Percentiles rank a stretch among this genome's conserved stretches.
Conservation (phyloP, 2,329 filamentous ascomycete genomes). For the Claviceps purpurea region DNA sequence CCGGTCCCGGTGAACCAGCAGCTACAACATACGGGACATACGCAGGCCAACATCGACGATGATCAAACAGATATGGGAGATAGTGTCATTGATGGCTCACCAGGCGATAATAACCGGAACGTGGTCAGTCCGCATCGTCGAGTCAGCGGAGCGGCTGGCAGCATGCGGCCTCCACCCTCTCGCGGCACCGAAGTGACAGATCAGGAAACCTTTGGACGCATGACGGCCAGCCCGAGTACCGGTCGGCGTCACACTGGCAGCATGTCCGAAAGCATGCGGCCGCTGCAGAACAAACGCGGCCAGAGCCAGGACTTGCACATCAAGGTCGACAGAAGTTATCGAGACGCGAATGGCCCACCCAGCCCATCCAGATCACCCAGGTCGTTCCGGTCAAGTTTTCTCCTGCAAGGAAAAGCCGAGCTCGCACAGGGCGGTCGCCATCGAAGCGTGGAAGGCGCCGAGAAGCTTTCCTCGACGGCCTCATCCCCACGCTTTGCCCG, state of each 20-base stretch:
- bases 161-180: slow-evolving; percentile 49
- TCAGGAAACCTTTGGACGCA: slow-evolving; percentile 53
- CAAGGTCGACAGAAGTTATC: slow-evolving; percentile 48
- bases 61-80: slow-evolving; percentile 31
- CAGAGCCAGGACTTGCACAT: slow-evolving; percentile 31
- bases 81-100: slow-evolving; percentile 28
- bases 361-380: slow-evolving; percentile 57
- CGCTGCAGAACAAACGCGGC: slow-evolving; percentile 43
- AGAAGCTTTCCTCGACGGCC: slow-evolving; percentile 70
- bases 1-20: slow-evolving; percentile 28
- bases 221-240: slow-evolving; percentile 58
- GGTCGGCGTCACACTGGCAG: slow-evolving; percentile 46
- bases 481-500: slow-evolving; percentile 56
- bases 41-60: slow-evolving; percentile 21
- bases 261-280: slow-evolving; percentile 64
- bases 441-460: slow-evolving; percentile 52
- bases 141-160: slow-evolving; percentile 22
- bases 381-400: slow-evolving; percentile 65
- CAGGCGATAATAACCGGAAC: slow-evolving; percentile 44
- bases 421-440: slow-evolving; percentile 32
- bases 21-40: slow-evolving; percentile 15
- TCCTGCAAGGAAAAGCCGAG: slow-evolving; percentile 46
- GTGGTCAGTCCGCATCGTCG: slow-evolving; percentile 18
- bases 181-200: slow-evolving; percentile 73
- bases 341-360: slow-evolving; percentile 34